These are phyloP conservation scores for Waitea zeae DNA, from an alignment of 1,284 basidiomycete genomes.

Conservation along the genomic window DNA sequence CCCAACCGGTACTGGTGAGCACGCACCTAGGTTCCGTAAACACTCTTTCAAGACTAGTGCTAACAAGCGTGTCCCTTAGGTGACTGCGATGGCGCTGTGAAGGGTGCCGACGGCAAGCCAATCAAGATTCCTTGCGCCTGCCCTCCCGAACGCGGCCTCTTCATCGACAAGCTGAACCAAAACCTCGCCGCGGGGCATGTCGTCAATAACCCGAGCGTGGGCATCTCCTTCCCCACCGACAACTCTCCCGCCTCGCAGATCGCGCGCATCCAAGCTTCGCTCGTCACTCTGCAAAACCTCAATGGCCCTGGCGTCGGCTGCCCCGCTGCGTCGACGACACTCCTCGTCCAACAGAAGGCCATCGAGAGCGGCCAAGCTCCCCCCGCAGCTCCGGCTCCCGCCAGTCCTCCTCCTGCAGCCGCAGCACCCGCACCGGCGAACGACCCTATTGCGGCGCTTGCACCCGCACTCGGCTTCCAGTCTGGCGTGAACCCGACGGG, in stretches of 20 bases:
- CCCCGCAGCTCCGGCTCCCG: conserved; percentile 1
- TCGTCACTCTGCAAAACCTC: conserved; percentile 16
- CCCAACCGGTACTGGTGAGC: conserved; percentile 15
- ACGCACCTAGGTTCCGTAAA: too few relatives aligned
- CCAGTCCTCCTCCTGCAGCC: too few relatives aligned
- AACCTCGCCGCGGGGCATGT: conserved; percentile 14
- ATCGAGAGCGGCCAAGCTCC: too few relatives aligned
- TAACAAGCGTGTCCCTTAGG: too few relatives aligned
- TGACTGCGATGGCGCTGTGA: conserved; percentile 17
- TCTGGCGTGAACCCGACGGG: conserved; percentile 12
- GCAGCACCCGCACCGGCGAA: conserved; percentile 4
- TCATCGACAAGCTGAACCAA: conserved; percentile 15
- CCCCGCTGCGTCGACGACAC: conserved; percentile 13
- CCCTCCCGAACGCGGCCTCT: conserved; percentile 17
- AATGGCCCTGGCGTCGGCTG: conserved; percentile 15
- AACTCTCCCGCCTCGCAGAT: conserved; percentile 11
- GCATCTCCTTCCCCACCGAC: conserved; percentile 13
- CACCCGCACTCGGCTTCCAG: conserved; percentile 12
- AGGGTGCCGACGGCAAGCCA: conserved; percentile 14
- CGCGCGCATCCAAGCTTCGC: conserved; percentile 12
- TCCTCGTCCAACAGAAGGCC: too few relatives aligned
- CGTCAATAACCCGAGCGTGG: conserved; percentile 13
- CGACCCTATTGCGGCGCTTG: conserved; percentile 9
- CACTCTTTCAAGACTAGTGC: too few relatives aligned
- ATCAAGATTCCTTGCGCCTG: conserved; percentile 22